phyloP scores from a whole-genome alignment of 495 filamentous ascomycete species.

The Darksidea phi region DNA sequence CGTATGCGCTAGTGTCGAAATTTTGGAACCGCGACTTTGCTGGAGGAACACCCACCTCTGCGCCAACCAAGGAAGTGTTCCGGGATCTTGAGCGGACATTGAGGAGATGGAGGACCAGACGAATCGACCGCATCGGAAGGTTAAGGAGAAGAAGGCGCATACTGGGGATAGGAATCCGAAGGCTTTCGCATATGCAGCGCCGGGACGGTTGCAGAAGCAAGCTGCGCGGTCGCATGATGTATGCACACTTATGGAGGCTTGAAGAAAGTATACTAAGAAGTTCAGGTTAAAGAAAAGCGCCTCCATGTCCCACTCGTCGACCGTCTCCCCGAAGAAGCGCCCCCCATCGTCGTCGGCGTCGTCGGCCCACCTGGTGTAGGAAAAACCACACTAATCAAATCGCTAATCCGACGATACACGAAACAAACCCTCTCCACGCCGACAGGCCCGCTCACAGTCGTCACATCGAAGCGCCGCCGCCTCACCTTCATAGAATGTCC shows the following conservation, averaged over 20 bases:
- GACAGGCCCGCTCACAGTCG: conserved; percentile 86
- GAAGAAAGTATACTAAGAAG: background rate
- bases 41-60: too few relatives aligned
- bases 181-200: conserved; percentile 83
- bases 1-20: conserved; percentile 22
- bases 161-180: conserved; percentile 69
- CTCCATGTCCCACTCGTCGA: conserved; percentile 95
- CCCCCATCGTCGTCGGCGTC: conserved; percentile 84
- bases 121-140: conserved; percentile 82
- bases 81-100: background rate
- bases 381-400: conserved; percentile 82
- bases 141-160: conserved; percentile 89
- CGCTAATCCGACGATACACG: conserved; percentile 87
- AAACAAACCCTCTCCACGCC: conserved; percentile 91
- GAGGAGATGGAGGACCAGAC: conserved; percentile 69
- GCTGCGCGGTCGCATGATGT: conserved; percentile 92
- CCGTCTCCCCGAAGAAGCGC: conserved; percentile 91
- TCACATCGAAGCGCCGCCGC: conserved; percentile 88
- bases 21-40: conserved; percentile 11
- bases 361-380: conserved; percentile 92
- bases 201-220: conserved; percentile 78
- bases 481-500: conserved; percentile 97
- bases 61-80: too few relatives aligned
- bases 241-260: conserved; percentile 35
- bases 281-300: conserved; percentile 85